A percentile compares a stretch with the other conserved stretches of the same genome.
These are phyloP conservation scores for Hylodesmum podocarpum DNA, from an alignment of 306 rosid species.

Conservation along the genomic window DNA sequence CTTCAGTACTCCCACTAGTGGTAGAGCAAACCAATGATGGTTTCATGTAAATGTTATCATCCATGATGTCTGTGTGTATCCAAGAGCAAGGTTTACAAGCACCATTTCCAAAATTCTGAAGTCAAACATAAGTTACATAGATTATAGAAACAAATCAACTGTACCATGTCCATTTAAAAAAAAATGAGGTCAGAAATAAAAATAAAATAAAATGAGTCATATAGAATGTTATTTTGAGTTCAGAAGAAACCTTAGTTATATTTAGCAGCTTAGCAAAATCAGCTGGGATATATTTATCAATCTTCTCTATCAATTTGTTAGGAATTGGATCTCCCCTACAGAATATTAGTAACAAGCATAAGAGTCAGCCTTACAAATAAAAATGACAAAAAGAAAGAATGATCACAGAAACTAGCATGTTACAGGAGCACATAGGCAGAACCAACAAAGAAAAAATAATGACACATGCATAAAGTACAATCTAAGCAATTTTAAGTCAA, in stretches of 20 bases:
- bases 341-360: conserved; percentile 28
- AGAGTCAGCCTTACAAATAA: conserved; percentile 21
- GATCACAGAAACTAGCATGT: conserved; percentile 13
- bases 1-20: conserved; percentile 39
- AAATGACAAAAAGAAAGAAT: conserved; percentile 13
- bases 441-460: conserved; percentile 16
- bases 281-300: conserved; percentile 76
- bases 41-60: conserved; percentile 89
- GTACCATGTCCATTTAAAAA: background rate
- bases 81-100: conserved; percentile 66
- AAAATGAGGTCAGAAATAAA: background rate
- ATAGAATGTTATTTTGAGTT: conserved; percentile 25
- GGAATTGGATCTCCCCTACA: conserved; percentile 93
- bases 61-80: conserved; percentile 95
- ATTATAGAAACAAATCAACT: background rate
- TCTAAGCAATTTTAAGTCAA: conserved; percentile 13
- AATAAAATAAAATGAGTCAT: background rate
- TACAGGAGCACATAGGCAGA: conserved; percentile 18
- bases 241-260: conserved; percentile 60
- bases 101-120: conserved; percentile 57
- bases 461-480: conserved; percentile 1
- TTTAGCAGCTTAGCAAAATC: conserved; percentile 56
- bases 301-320: conserved; percentile 63
- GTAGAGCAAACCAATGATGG: conserved; percentile 38
- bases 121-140: conserved; percentile 18